Conservation (phyloP, 768 basidiomycete species). For the Crucibulum laeve region DNA sequence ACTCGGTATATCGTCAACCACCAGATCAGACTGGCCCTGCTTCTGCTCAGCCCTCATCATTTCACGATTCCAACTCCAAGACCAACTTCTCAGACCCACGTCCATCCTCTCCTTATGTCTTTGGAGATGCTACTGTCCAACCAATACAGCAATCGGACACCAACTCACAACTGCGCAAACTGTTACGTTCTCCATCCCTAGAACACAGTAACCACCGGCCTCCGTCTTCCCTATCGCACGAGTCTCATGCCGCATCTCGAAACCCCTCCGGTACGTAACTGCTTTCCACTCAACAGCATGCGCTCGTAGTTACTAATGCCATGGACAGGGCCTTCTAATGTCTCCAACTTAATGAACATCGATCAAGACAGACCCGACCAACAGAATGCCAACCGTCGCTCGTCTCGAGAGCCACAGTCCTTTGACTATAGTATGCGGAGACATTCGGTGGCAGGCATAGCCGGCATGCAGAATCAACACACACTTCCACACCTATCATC, state of each 20-base stretch:
- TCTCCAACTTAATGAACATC: slow-evolving; percentile 32
- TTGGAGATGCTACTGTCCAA: slow-evolving; percentile 56
- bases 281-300: slow-evolving; percentile 8
- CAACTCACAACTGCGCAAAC: slow-evolving; percentile 48
- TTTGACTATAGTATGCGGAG: slow-evolving; percentile 71
- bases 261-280: slow-evolving; percentile 21
- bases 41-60: slow-evolving; percentile 21
- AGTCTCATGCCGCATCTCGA: slow-evolving; percentile 22
- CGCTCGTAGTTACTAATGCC: slow-evolving; percentile 12
- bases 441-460: slow-evolving; percentile 53
- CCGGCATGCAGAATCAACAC: slow-evolving; percentile 44
- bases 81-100: slow-evolving; percentile 40
- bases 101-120: slow-evolving; percentile 64
- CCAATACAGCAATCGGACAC: slow-evolving; percentile 25
- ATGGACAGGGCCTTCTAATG: slow-evolving; percentile 24
- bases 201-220: slow-evolving; percentile 32
- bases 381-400: slow-evolving; percentile 18
- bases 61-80: slow-evolving; percentile 24
- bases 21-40: slow-evolving; percentile 16
- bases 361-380: slow-evolving; percentile 29
- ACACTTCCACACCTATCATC: slow-evolving; percentile 31
- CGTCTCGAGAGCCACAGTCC: slow-evolving; percentile 38
- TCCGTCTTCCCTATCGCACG: slow-evolving; percentile 20
- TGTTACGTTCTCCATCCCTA: slow-evolving; percentile 54
- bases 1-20: slow-evolving; percentile 18